phyloP scores from a whole-genome alignment of 2,329 filamentous ascomycete genomes.

The Colletotrichum paranaense region DNA sequence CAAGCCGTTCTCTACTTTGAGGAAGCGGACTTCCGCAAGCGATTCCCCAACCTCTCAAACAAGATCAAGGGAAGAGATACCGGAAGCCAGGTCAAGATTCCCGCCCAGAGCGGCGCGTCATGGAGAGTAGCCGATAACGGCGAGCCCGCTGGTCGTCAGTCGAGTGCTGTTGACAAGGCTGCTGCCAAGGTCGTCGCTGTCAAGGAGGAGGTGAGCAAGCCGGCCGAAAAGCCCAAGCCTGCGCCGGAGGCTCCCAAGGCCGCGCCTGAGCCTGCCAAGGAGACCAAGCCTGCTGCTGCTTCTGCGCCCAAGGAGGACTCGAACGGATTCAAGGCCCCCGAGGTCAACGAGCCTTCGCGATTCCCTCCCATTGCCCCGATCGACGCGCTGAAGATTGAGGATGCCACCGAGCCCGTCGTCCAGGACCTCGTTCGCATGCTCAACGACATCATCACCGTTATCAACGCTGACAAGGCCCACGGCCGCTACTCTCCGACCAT shows the following conservation, averaged over 20 bases:
- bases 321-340: conserved; percentile 63
- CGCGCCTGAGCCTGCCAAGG: conserved; percentile 44
- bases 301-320: conserved; percentile 41
- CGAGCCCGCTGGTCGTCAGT: conserved; percentile 68
- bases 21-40: conserved; percentile 90
- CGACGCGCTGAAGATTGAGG: conserved; percentile 79
- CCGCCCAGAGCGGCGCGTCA: conserved; percentile 85
- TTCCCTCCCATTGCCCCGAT: conserved; percentile 76
- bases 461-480: conserved; percentile 86
- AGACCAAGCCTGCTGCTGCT: conserved; percentile 41
- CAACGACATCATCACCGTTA: conserved; percentile 93
- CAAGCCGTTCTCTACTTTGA: conserved; percentile 95
- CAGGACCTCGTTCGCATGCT: conserved; percentile 95
- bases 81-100: conserved; percentile 82
- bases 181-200: conserved; percentile 44
- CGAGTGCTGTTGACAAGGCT: conserved; percentile 62
- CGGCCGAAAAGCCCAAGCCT: conserved; percentile 38
- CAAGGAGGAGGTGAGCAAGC: conserved; percentile 45
- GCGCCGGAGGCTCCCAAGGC: conserved; percentile 8
- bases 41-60: conserved; percentile 70
- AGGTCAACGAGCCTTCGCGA: conserved; percentile 74
- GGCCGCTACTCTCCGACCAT: conserved; percentile 83
- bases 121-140: conserved; percentile 78
- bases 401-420: conserved; percentile 86
- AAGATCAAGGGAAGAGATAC: conserved; percentile 60